These are phyloP conservation scores for Talaromyces marneffei DNA, from an alignment of 2,329 filamentous ascomycete species.

Conservation along the genomic window DNA sequence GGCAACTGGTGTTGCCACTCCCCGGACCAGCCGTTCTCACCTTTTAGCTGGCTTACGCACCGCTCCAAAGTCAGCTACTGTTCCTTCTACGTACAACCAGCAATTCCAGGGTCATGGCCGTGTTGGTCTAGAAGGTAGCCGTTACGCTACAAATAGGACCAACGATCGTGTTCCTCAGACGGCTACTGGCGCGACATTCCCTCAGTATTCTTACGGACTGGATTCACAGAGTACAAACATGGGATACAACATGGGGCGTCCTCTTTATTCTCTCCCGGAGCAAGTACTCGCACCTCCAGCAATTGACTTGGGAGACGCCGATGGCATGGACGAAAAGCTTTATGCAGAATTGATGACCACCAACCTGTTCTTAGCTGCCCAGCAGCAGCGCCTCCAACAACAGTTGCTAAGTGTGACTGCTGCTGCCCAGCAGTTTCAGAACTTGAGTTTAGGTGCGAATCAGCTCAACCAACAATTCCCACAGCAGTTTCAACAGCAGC, in stretches of 20 bases:
- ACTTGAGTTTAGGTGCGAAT: conserved; percentile 57
- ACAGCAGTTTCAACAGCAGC: conserved; percentile 44
- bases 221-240: conserved; percentile 21
- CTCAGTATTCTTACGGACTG: conserved; percentile 36
- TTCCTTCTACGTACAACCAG: conserved; percentile 57
- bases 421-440: conserved; percentile 75
- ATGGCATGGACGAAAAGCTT: conserved; percentile 75
- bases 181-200: conserved; percentile 52
- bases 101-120: conserved; percentile 47
- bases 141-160: conserved; percentile 40
- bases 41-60: conserved; percentile 89
- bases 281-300: conserved; percentile 67
- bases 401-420: conserved; percentile 80
- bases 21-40: conserved; percentile 90
- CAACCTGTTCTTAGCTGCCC: conserved; percentile 86
- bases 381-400: conserved; percentile 92
- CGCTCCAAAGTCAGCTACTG: conserved; percentile 77
- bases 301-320: conserved; percentile 62
- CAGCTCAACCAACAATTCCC: conserved; percentile 36
- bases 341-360: conserved; percentile 87
- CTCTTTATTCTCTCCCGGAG: conserved; percentile 67
- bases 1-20: conserved; percentile 67
- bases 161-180: conserved; percentile 53
- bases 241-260: conserved; percentile 40
- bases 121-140: conserved; percentile 43